A percentile compares a stretch with the other conserved stretches of the same genome.
These are phyloP conservation scores for Suhomyces prunicola DNA, from an alignment of 805 yeast genomes.

Conservation along the genomic window DNA sequence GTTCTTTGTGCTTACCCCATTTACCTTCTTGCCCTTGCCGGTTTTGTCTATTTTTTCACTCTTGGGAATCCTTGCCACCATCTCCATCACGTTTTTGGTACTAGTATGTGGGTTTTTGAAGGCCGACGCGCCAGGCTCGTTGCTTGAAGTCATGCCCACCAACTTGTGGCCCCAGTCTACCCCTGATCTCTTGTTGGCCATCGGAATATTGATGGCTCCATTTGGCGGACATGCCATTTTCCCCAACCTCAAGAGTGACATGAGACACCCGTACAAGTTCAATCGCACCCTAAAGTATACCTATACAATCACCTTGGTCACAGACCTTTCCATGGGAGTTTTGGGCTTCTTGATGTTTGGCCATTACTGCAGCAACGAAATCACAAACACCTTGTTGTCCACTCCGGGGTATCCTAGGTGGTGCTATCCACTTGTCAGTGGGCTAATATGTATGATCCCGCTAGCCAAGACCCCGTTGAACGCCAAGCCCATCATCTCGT, in stretches of 20 bases:
- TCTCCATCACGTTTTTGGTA: constrained; percentile 46
- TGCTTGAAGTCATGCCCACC: constrained; percentile 45
- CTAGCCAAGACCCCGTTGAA: constrained; percentile 41
- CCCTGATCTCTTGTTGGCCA: constrained; percentile 44
- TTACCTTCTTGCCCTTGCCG: constrained; percentile 60
- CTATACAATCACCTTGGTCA: constrained; percentile 53
- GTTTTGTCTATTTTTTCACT: constrained; percentile 53
- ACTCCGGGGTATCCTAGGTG: constrained; percentile 67
- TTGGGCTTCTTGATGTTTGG: constrained; percentile 85
- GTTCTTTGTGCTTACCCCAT: constrained; percentile 72
- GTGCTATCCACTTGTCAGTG: constrained; percentile 34
- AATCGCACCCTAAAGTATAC: constrained; percentile 50
- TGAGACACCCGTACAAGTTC: constrained; percentile 68
- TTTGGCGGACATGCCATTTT: constrained; percentile 86
- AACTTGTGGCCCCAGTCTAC: constrained; percentile 30
- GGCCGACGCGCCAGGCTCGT: constrained; percentile 50
- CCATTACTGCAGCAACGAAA: constrained; percentile 58
- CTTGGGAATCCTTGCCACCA: constrained; percentile 55
- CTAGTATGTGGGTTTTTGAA: constrained; percentile 45
- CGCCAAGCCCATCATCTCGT: constrained; percentile 37
- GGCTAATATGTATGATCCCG: constrained; percentile 38
- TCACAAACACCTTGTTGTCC: constrained; percentile 69
- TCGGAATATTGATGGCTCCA: constrained; percentile 71
- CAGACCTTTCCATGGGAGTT: constrained; percentile 61
- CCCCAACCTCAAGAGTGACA: constrained; percentile 72